A percentile compares a stretch with the other conserved stretches of the same genome.
Conservation (phyloP, 2,329 filamentous ascomycete species). For the Rhexocercosporidium sp. region DNA sequence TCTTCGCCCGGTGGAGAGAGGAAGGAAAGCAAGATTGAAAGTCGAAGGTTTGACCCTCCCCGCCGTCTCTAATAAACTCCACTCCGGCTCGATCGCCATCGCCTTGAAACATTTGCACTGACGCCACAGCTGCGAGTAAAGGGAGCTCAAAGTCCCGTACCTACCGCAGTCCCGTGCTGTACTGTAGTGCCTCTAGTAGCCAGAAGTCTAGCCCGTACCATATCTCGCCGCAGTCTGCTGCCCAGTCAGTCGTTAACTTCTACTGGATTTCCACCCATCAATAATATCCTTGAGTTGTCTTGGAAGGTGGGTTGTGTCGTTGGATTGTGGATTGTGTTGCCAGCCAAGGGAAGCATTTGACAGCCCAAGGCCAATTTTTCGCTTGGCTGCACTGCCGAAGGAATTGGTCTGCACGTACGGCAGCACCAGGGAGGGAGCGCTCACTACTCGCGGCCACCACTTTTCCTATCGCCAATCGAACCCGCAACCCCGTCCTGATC, state of each 20-base stretch:
- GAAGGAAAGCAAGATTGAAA: neutral
- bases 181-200: too few relatives aligned
- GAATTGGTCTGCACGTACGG: neutral
- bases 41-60: constrained; percentile 12
- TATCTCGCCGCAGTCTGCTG: neutral
- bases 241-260: neutral
- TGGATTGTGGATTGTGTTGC: neutral
- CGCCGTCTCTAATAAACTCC: neutral
- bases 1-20: neutral
- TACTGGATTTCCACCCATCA: neutral
- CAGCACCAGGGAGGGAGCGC: neutral
- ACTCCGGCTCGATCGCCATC: constrained; percentile 4
- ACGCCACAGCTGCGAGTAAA: constrained; percentile 5
- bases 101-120: constrained; percentile 19
- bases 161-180: neutral
- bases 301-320: constrained; percentile 1
- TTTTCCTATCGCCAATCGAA: constrained; percentile 7
- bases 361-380: neutral
- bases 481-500: neutral
- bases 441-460: neutral
- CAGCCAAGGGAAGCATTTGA: neutral
- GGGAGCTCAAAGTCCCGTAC: neutral
- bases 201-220: neutral
- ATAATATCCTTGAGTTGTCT: neutral
- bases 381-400: constrained; percentile 7